Base-by-base conservation (phyloP, 2,329 filamentous ascomycete species). In the Madurella mycetomatis region DNA sequence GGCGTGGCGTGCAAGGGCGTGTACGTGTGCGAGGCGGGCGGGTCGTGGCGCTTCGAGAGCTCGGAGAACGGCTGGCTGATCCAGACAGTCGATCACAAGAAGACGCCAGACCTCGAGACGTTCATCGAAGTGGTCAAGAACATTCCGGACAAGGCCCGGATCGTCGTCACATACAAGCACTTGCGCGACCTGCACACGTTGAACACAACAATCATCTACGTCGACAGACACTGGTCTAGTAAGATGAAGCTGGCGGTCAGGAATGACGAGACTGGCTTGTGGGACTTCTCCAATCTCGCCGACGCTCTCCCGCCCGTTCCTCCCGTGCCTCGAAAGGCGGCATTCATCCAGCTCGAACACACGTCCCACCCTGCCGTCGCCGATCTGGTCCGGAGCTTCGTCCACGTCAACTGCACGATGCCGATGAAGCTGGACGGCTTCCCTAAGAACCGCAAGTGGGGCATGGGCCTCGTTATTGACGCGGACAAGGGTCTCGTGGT, bases 341-440 rank as follows among this genome's bases (percentile, higher is more conserved):
- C 90, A 51, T 99, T 99, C 68, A 95, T 97, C 62, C 86, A 91
- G 68, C 82, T 99, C 59, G 88, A 92, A 64, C 90, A 94, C 62
- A 87, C 92, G 56, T 88, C 87, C 55, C 87, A 96, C 67, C 86
- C 90, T 19, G 89, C 90, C 16, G 92, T 94, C n/a, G 91, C 92
- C 2, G 90, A 96, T 62, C 83, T 99, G 58, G 89, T 99, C 40
- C 86, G 89, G 62, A 96, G 92, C 67, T 97, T 99, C 68, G 92
- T 99, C 25, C 87, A 94, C 40, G 88, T 99, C 52, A 87, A 89
- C 60, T 95, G 92, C 64, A 88, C 86, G 19, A 92, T 99, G 86
- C 94, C 94, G 0, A 76, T 99, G 58, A 97, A 97, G 76, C 81
- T 99, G 9, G 94, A 99, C 69, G 94, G 94, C n/a, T 99, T 96